phyloP scores from a whole-genome alignment of 2,329 filamentous ascomycete species.

The Fusarium praegraminearum region DNA sequence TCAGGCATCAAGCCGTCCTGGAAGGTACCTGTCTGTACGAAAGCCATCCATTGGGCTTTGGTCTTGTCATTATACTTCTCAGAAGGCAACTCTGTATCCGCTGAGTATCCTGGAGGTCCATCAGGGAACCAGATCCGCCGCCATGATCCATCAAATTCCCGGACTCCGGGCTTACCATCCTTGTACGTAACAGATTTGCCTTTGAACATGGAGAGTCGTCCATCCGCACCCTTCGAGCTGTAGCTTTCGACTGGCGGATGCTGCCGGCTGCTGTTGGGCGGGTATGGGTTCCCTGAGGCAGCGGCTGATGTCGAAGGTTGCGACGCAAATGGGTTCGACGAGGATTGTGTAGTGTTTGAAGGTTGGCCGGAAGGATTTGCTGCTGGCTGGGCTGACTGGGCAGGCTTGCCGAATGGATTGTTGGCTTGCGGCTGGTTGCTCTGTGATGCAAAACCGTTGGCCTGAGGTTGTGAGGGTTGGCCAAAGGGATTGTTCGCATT shows the following conservation, averaged over 20 bases:
- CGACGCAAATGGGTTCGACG: slow-evolving; percentile 46
- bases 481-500: slow-evolving; percentile 47
- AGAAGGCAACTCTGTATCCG: slow-evolving; percentile 70
- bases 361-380: slow-evolving; percentile 47
- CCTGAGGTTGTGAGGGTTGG: slow-evolving; percentile 41
- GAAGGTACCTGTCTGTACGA: slow-evolving; percentile 75
- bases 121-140: slow-evolving; percentile 79
- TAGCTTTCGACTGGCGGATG: slow-evolving; percentile 62
- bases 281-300: slow-evolving; percentile 55
- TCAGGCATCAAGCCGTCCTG: slow-evolving; percentile 78
- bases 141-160: slow-evolving; percentile 65
- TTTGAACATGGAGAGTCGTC: slow-evolving; percentile 70
- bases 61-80: slow-evolving; percentile 70
- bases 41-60: slow-evolving; percentile 72
- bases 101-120: slow-evolving; percentile 73
- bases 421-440: slow-evolving; percentile 39
- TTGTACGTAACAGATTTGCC: slow-evolving; percentile 72
- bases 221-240: slow-evolving; percentile 56
- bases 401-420: slow-evolving; percentile 47
- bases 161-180: slow-evolving; percentile 60
- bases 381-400: slow-evolving; percentile 22
- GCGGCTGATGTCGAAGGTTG: slow-evolving; percentile 26
- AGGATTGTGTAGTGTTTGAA: slow-evolving; percentile 30
- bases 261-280: slow-evolving; percentile 57
- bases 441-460: slow-evolving; percentile 43